Base-by-base conservation (phyloP, 768 basidiomycete species). In the Auricularia heimuer region DNA sequence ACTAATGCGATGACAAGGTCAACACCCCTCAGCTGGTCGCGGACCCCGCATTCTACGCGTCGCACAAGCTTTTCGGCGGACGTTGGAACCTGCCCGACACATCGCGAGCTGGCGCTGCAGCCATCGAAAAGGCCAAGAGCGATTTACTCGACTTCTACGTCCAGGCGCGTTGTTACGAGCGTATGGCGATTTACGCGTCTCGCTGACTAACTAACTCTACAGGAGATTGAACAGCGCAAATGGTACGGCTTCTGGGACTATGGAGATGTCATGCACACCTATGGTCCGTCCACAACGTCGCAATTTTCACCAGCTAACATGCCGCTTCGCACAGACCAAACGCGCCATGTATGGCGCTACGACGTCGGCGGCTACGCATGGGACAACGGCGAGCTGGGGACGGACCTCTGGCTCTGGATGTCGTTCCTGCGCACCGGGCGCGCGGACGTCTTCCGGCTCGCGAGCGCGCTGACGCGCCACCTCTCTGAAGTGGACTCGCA, bases 191-290 rank as follows among this genome's bases (percentile, higher is more conserved):
- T 21, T 56, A 29, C 10, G 29, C 24, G 21, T 56, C 10, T 10
- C 21, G 10, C 54, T 56, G 14, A 56, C 14, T 21, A 14, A 12
- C 11, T 56, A 10, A 16, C n/a, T 33, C 12, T 1, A 8, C 24
- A 60, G 56, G 56, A 60, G 18, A 24, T 60, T 8, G 56, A 60
- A 18, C 56, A 60, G 56, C 56, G 56, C 56, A 60, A 60, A 33
- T 60, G 56, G 56, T 60, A 60, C 56, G 56, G 56, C 7, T 60
- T 60, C 56, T 60, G 56, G 56, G 34, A 60, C 56, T 60, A 33
- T 60, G 56, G 56, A 7, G 56, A 60, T 35, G 24, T 60, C 18
- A 60, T 60, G 56, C 56, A 60, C 56, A 60, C 56, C 24, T 60
- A 60, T 18, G 56, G 56, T 60, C 21, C 24, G 56, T 34, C 11